Conservation (phyloP, 306 rosid species). For the Clitoria ternatea region DNA sequence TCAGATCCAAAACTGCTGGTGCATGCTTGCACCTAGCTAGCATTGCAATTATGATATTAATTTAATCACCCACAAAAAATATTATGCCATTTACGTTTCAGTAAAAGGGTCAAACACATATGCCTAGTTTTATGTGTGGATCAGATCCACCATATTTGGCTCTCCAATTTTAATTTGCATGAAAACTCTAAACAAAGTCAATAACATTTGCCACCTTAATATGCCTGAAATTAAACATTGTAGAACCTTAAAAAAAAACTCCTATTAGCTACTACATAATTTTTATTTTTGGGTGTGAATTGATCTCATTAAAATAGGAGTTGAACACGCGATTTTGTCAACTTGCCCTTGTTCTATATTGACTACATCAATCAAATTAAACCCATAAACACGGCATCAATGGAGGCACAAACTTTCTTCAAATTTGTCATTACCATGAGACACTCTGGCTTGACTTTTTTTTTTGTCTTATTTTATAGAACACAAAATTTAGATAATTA, state of each 20-base stretch:
- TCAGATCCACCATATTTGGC: slow-evolving; percentile 35
- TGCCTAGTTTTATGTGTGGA: background rate
- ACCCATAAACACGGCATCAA: slow-evolving; percentile 33
- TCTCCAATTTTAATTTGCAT: background rate
- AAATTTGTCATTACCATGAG: background rate
- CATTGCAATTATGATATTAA: slow-evolving; percentile 13
- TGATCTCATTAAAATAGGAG: background rate
- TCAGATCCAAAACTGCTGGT: slow-evolving; percentile 19
- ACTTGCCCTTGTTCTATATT: background rate
- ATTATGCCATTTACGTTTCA: too few species aligned
- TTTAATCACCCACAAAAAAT: too few species aligned
- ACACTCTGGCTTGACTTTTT: slow-evolving; percentile 17
- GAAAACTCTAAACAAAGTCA: slow-evolving; percentile 24
- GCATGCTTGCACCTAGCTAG: background rate
- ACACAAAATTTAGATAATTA: background rate
- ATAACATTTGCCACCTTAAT: background rate
- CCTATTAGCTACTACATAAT: background rate
- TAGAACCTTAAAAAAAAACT: background rate
- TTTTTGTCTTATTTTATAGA: background rate
- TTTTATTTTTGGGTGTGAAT: background rate
- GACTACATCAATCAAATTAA: background rate
- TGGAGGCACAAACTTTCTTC: slow-evolving; percentile 14
- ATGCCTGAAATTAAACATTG: background rate
- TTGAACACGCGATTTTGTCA: slow-evolving; percentile 1
- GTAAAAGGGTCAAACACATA: slow-evolving; percentile 18